Conservation (phyloP, 73 alveolate genomes). For the Tetrahymena borealis region DNA sequence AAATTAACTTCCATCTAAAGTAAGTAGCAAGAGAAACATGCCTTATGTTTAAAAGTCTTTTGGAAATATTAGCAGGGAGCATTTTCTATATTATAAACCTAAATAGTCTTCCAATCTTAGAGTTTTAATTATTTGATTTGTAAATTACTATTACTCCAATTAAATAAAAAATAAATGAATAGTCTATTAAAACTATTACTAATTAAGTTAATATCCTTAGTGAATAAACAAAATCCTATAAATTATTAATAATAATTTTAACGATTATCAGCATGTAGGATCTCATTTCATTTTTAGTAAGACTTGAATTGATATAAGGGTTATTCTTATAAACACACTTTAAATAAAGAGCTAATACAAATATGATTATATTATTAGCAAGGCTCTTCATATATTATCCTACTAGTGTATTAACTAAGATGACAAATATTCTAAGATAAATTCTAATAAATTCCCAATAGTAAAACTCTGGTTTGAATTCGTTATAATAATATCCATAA, state of each 20-base stretch:
- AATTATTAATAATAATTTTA: too few relatives aligned
- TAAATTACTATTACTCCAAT: background rate
- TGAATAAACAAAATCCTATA: too few relatives aligned
- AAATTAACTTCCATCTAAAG: background rate
- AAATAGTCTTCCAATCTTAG: background rate
- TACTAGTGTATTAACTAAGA: background rate
- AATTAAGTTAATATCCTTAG: background rate
- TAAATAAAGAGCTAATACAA: background rate
- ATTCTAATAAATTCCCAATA: background rate
- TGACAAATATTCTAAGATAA: background rate
- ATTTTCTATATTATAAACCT: too few relatives aligned
- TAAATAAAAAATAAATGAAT: background rate
- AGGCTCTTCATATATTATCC: background rate
- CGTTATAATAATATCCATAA: background rate
- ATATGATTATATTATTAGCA: background rate
- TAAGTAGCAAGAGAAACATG: background rate
- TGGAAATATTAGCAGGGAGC: background rate
- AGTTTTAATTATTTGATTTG: background rate
- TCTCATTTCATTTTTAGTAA: too few relatives aligned
- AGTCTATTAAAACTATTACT: background rate
- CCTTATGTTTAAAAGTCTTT: background rate
- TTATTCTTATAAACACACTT: background rate
- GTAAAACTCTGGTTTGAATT: background rate
- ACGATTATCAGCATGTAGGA: too few relatives aligned
- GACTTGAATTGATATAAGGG: too few relatives aligned